These are phyloP conservation scores for Curvularia hawaiiensis DNA, from an alignment of 2,329 filamentous ascomycete genomes.

Conservation along the genomic window DNA sequence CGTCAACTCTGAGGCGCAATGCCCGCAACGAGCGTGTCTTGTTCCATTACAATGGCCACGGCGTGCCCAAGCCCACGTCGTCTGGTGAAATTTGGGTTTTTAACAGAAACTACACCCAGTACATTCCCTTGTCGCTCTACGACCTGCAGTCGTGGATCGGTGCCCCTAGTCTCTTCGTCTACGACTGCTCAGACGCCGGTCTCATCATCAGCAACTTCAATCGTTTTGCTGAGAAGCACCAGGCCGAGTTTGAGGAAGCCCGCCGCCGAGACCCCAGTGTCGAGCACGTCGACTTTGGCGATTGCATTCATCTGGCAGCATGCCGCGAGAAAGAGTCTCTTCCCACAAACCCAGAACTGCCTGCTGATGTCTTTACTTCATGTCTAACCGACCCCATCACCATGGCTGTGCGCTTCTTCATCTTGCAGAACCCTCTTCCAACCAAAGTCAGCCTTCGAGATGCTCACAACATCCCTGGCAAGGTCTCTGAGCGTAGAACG, in stretches of 20 bases:
- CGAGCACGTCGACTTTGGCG: constrained; percentile 69
- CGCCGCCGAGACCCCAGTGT: constrained; percentile 75
- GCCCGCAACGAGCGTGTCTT: constrained; percentile 95
- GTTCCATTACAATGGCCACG: constrained; percentile 99
- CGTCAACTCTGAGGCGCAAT: constrained; percentile 84
- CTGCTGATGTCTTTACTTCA: constrained; percentile 93
- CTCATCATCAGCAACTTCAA: constrained; percentile 96
- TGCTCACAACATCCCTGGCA: constrained; percentile 86
- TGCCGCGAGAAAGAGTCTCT: constrained; percentile 90
- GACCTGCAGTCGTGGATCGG: constrained; percentile 96
- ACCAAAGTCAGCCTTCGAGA: constrained; percentile 75
- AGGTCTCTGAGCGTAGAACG: constrained; percentile 89
- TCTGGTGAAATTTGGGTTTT: constrained; percentile 99
- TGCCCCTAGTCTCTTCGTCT: constrained; percentile 94
- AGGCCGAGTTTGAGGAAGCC: constrained; percentile 81
- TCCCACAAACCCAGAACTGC: constrained; percentile 90
- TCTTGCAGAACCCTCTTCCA: constrained; percentile 82
- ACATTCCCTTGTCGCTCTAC: constrained; percentile 94
- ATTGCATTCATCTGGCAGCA: constrained; percentile 90
- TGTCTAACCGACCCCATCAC: constrained; percentile 97
- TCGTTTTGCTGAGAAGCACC: constrained; percentile 92
- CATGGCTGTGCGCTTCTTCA: constrained; percentile 96
- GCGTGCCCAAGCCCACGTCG: constrained; percentile 91
- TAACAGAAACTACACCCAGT: constrained; percentile 98
- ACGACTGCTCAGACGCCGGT: constrained; percentile 95